Evolutionary conservation across 805 yeast genomes (phyloP).

Genomic region (Cyberlindnera xylosilytica): DNA sequence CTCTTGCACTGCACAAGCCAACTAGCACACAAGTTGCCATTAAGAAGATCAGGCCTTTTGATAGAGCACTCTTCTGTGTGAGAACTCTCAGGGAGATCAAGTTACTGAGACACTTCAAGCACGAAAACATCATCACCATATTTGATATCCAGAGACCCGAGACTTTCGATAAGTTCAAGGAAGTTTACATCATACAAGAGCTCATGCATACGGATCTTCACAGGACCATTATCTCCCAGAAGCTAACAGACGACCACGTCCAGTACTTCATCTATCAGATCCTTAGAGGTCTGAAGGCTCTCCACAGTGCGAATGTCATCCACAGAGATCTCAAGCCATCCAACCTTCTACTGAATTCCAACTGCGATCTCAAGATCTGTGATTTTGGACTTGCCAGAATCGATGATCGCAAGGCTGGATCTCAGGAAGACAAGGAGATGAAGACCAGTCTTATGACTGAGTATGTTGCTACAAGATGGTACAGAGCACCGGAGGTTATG

Average conservation of each 20-base stretch:
- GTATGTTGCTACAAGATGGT: conserved; percentile 97
- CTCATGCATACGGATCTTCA: conserved; percentile 87
- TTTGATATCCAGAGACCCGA: conserved; percentile 87
- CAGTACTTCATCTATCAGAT: conserved; percentile 94
- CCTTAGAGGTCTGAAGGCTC: conserved; percentile 80
- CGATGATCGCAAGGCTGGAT: conserved; percentile 24
- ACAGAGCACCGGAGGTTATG: conserved; percentile 97
- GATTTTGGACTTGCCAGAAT: conserved; percentile 86
- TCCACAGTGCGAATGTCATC: conserved; percentile 91
- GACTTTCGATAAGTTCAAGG: conserved; percentile 71
- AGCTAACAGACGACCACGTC: conserved; percentile 85
- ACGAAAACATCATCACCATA: conserved; percentile 88
- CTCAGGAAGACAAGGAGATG: conserved; percentile 50
- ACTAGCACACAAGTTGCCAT: conserved; percentile 90
- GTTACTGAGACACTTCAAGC: conserved; percentile 83
- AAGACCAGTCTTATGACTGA: conserved; percentile 87
- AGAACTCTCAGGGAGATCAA: conserved; percentile 89
- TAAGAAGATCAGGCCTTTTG: conserved; percentile 91
- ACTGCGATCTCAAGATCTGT: conserved; percentile 91
- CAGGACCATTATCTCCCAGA: conserved; percentile 77
- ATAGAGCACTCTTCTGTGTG: conserved; percentile 81
- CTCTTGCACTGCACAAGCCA: conserved; percentile 85
- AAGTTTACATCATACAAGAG: conserved; percentile 86
- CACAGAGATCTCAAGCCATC: conserved; percentile 93
- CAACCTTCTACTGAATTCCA: conserved; percentile 79